Conservation (phyloP, 306 rosid species). For the Pueraria montana region DNA sequence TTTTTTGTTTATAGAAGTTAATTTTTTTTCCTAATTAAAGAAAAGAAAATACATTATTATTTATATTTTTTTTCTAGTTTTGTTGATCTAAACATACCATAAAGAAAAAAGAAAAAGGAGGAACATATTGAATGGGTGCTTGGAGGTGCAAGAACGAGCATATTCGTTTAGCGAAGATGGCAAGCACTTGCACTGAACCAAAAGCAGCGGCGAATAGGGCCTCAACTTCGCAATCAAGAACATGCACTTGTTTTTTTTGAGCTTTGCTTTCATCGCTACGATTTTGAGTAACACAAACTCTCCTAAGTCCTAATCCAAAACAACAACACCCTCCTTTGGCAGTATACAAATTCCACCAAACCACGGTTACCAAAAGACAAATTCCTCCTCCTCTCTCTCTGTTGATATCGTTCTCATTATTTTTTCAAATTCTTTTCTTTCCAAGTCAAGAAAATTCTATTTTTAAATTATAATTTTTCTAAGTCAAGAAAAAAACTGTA, state of each 20-base stretch:
- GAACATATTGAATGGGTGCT: neutral
- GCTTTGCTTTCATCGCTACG: neutral
- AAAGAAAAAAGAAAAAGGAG: neutral
- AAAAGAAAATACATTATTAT: neutral
- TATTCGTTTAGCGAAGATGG: neutral
- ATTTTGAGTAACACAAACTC: neutral
- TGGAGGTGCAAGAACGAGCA: neutral
- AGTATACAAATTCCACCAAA: neutral
- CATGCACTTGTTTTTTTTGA: conserved; percentile 26
- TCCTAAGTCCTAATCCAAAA: neutral
- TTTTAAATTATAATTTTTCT: neutral
- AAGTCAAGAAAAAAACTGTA: neutral
- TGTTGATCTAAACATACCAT: neutral
- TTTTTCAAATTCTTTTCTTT: neutral
- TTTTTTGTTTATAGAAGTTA: no score
- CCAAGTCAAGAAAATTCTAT: neutral
- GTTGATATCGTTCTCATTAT: neutral
- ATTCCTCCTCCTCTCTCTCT: neutral
- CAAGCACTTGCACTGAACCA: neutral
- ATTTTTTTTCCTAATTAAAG: neutral
- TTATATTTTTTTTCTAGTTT: neutral
- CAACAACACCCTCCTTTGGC: neutral
- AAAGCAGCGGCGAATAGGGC: conserved; percentile 17
- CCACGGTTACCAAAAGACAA: conserved; percentile 6
- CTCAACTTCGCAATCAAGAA: conserved; percentile 13